Base-by-base conservation (phyloP, 2,329 filamentous ascomycete genomes). In the Harringtonia aguacate region DNA sequence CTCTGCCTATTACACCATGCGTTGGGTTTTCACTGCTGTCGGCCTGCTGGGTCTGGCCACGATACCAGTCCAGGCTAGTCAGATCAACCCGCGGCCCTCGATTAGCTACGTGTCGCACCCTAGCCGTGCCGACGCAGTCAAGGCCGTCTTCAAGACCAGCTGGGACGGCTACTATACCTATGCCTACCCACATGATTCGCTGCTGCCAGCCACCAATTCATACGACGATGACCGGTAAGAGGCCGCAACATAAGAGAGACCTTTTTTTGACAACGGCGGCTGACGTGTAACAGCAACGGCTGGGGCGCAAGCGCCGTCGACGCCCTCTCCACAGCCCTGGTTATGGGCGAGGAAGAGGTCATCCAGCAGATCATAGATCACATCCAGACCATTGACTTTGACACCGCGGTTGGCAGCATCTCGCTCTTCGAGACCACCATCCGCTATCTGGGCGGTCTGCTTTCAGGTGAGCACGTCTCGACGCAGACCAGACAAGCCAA, bases 351-450 rank as follows among this genome's bases (percentile, higher is more conserved):
- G 36, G 64, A 68, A 24, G 67, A 79, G 15, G 77, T 85, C 21
- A 79, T 92, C 14, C 66, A 79, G 35, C 68, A 79, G 43, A 88
- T 94, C 50, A 61, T 94, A 18, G 68, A 81, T 7, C 81, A 80
- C 56, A 74, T 94, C 37, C 72, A 77, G 0, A 74, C 63, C 0
- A 81, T 94, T 55, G 69, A 94, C 60, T 94, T 86, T 56, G 72
- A 72, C 35, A 65, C 69, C 12, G 84, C 81, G 1, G 55, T 68
- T 3, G 61, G 68, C 2, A 62, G 68, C 10, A 78, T 94, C 39
- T 90, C 83, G 31, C 63, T 95, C 8, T 95, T 95, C 55, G 88
- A 95, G 63, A 94, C 86, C 0, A 95, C 86, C 1, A 94, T 95
- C 56, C 80, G 88, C 24, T 94, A 94, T 55, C 65, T 95, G 1